Evolutionary conservation across 2,329 filamentous ascomycete species (phyloP).

Genomic region (Stachybotrys chartarum): DNA sequence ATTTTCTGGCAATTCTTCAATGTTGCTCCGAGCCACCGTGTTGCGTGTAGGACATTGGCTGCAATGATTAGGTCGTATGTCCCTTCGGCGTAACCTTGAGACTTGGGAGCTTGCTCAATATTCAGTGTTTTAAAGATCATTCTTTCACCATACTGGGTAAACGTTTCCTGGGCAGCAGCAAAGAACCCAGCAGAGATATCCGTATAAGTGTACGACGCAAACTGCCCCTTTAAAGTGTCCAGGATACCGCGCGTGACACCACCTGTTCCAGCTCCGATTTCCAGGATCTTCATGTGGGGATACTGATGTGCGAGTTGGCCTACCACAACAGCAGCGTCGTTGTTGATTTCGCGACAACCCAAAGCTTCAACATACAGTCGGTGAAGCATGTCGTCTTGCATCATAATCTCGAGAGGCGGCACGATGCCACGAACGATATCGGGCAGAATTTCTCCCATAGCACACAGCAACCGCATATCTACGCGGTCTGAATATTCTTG

Average conservation of each 20-base stretch:
- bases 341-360: too few relatives aligned
- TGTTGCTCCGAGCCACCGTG: slow-evolving; percentile 14
- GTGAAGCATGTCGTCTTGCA: slow-evolving; percentile 19
- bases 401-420: slow-evolving; percentile 24
- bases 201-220: neutral
- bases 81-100: slow-evolving; percentile 21
- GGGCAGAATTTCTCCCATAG: slow-evolving; percentile 22
- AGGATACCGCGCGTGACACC: too few relatives aligned
- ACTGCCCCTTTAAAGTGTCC: neutral
- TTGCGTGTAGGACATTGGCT: slow-evolving; percentile 30
- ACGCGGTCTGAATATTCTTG: slow-evolving; percentile 7
- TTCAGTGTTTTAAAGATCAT: neutral
- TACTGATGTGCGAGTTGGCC: neutral
- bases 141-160: neutral
- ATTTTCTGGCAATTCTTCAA: slow-evolving; percentile 24
- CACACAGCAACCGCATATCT: slow-evolving; percentile 15
- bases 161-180: neutral
- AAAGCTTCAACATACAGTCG: too few relatives aligned
- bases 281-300: too few relatives aligned
- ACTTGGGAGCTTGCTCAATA: slow-evolving; percentile 10
- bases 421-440: slow-evolving; percentile 20
- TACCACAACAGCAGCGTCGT: too few relatives aligned
- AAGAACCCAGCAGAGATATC: neutral
- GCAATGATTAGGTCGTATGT: slow-evolving; percentile 33
- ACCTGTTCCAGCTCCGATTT: too few relatives aligned